A percentile compares a stretch with the other conserved stretches of the same genome.
Conservation (phyloP, 495 filamentous ascomycete genomes). For the Penicillium paradoxum region DNA sequence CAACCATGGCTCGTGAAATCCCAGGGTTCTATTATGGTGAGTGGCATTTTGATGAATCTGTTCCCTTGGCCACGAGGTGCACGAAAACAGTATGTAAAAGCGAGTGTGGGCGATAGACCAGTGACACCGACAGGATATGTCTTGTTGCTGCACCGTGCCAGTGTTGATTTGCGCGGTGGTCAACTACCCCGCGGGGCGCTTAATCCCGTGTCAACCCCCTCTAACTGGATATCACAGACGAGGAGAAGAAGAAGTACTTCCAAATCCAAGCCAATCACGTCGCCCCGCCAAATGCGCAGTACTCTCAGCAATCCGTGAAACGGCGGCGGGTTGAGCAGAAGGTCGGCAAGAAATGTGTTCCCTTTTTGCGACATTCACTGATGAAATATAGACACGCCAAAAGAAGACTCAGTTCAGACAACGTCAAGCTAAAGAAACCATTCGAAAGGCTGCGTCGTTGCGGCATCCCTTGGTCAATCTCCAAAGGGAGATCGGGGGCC, state of each 20-base stretch:
- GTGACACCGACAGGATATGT: not conserved
- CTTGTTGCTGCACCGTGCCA: not conserved
- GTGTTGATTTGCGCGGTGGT: not conserved
- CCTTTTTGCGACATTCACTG: constrained; percentile 1
- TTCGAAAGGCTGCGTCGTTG: constrained; percentile 28
- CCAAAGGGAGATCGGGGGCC: constrained; percentile 26
- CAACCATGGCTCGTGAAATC: constrained; percentile 46
- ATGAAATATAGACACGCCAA: constrained; percentile 24
- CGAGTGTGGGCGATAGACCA: not conserved
- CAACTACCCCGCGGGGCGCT: not conserved
- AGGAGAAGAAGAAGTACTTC: constrained; percentile 56
- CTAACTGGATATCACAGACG: constrained; percentile 25
- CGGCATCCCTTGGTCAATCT: constrained; percentile 25
- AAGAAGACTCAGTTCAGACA: constrained; percentile 22
- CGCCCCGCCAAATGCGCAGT: constrained; percentile 39
- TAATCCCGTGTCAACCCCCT: not conserved
- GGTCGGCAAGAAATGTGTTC: constrained; percentile 13
- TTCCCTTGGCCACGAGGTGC: too few species aligned
- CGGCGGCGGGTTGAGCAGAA: constrained; percentile 34
- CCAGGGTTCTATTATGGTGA: constrained; percentile 47
- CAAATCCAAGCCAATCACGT: constrained; percentile 47
- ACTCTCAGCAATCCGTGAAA: constrained; percentile 45
- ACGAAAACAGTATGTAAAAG: not conserved
- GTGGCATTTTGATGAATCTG: constrained; percentile 3
- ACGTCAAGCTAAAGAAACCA: constrained; percentile 30